Evolutionary conservation across 306 rosid genomes (phyloP).

Genomic region (Dalbergia oliveri): DNA sequence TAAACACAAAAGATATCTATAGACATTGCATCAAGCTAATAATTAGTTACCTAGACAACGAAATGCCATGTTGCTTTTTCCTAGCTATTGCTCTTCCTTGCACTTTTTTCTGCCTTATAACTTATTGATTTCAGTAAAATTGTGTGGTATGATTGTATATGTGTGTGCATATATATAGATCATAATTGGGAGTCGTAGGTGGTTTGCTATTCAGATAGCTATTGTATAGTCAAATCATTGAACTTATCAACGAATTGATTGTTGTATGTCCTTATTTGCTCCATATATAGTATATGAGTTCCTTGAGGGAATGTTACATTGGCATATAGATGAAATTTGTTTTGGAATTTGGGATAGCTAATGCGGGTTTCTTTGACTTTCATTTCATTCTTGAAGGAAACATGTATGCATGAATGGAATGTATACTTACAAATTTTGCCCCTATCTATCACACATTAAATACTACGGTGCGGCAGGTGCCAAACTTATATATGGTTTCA

Average conservation of each 20-base stretch:
- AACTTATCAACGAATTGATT: not conserved
- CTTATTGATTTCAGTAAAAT: not conserved
- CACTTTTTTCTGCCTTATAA: conserved; percentile 7
- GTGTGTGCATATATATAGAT: not conserved
- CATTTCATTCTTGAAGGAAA: no score
- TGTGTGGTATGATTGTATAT: not conserved
- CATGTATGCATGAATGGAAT: not conserved
- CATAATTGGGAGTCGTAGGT: not conserved
- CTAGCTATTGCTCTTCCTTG: not conserved
- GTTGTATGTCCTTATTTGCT: not conserved
- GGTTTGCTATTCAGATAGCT: not conserved
- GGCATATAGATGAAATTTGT: not conserved
- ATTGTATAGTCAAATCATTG: not conserved
- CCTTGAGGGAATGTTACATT: not conserved
- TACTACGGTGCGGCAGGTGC: not conserved
- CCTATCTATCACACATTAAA: not conserved
- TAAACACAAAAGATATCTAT: not conserved
- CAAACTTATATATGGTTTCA: not conserved
- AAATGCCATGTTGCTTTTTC: conserved; percentile 11
- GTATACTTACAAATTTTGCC: not conserved
- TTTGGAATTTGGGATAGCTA: conserved; percentile 4
- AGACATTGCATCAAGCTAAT: not conserved
- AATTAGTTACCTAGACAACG: conserved; percentile 30
- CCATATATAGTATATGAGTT: not conserved
- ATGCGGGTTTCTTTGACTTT: conserved; percentile 6